Evolutionary conservation across 805 yeast species (phyloP), one percentile per base, ranked within the genome.

Genomic region (Schizosaccharomyces japonicus): DNA sequence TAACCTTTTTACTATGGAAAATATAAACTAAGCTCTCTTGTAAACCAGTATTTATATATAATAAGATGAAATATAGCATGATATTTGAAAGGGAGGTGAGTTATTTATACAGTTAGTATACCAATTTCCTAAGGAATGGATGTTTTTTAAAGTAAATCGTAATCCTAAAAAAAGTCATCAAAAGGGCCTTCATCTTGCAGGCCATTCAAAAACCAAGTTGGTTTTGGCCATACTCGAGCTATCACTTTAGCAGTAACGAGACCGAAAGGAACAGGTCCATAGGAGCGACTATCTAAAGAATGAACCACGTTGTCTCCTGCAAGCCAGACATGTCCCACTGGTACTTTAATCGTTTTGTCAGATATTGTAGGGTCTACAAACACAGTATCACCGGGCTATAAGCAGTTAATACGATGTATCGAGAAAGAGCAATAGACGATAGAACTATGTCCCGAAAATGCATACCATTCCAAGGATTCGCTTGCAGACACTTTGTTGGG

Each of bases 281-380:
- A 90, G 0, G 82, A 73, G 53, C 98, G 66, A 3, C 95, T 82
- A 56, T 90, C 99, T 45, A 85, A 64, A 19, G 94, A 81, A 53
- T 78, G 83, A 26, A 82, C 71, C 49, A 87, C 62, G 57, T 90
- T 90, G 57, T 90, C 99, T 1, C 99, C 99, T 0, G 95, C 83
- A 2, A 85, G 78, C 96, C 96, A 90, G 45, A 82, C 80, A 61
- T 90, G 98, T 2, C 98, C 98, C 53, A 76, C 73, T 1, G 98
- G 98, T 0, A 90, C 85, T 49, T 65, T 67, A 6, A 87, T 75
- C 59, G 67, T 82, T 49, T 72, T 70, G 15, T 48, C 50, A 7
- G 51, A n/a, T 8, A 47, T 39, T 11, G 47, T 8, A 3, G 46
- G 28, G 44, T 44, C 49, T 17, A 40, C 49, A 5, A 48, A 48